Evolutionary conservation across 148 eudicot genomes (phyloP).

Genomic region (Nyssa sinensis): DNA sequence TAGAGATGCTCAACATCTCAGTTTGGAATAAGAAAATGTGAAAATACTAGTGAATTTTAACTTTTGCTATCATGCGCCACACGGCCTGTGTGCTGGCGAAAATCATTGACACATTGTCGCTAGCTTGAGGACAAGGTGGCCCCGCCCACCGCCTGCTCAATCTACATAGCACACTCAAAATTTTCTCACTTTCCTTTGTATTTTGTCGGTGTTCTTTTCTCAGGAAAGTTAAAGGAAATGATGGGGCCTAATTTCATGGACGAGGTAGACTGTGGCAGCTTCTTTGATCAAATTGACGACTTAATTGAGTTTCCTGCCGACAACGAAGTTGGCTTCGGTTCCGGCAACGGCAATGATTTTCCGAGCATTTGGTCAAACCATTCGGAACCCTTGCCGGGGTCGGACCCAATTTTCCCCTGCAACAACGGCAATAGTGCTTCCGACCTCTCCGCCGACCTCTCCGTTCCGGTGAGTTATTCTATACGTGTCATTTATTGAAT

Average conservation of each 20-base stretch:
- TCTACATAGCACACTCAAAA: background rate
- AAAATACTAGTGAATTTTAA: background rate
- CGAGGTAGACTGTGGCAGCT: constrained; percentile 54
- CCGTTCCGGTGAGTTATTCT: constrained; percentile 69
- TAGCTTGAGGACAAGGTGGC: constrained; percentile 6
- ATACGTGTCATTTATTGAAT: background rate
- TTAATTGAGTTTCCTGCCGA: constrained; percentile 67
- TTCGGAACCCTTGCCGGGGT: constrained; percentile 20
- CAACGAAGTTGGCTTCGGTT: constrained; percentile 30
- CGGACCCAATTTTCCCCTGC: constrained; percentile 43
- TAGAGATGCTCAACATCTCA: background rate
- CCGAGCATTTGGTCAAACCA: constrained; percentile 44
- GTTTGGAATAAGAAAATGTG: background rate
- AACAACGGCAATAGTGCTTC: constrained; percentile 33
- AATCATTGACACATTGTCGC: constrained; percentile 16
- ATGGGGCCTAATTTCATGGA: constrained; percentile 39
- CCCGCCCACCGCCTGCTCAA: background rate
- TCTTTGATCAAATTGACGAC: constrained; percentile 66
- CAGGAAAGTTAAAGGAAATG: constrained; percentile 18
- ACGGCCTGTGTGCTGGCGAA: background rate
- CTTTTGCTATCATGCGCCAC: constrained; percentile 8
- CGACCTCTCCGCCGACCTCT: constrained; percentile 66
- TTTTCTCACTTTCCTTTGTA: constrained; percentile 10
- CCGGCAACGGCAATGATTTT: constrained; percentile 31
- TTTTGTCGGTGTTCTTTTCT: constrained; percentile 8